Conservation (phyloP, 768 basidiomycete species). For the Phylloporus arenicola region DNA sequence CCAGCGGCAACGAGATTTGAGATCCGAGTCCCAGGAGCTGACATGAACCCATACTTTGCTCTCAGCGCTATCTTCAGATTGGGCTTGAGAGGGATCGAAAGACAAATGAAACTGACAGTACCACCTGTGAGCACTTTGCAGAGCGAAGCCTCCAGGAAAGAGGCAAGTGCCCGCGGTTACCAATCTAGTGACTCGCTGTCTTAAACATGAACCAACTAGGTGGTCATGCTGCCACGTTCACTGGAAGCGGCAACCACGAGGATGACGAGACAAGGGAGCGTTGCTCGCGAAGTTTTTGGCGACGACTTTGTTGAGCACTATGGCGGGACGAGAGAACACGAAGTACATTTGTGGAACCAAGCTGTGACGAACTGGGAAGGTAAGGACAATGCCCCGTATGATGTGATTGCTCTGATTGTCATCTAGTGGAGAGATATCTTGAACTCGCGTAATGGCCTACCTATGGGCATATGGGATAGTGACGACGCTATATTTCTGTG, state of each 20-base stretch:
- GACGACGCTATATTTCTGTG: too few relatives aligned
- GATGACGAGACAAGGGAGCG: slow-evolving; percentile 73
- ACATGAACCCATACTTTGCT: slow-evolving; percentile 92
- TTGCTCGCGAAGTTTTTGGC: slow-evolving; percentile 86
- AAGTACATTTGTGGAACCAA: slow-evolving; percentile 78
- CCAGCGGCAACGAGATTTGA: slow-evolving; percentile 84
- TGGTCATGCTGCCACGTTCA: slow-evolving; percentile 72
- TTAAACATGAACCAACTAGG: slow-evolving; percentile 30
- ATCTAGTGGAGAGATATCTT: slow-evolving; percentile 73
- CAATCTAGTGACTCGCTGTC: neutral
- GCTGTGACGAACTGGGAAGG: slow-evolving; percentile 96
- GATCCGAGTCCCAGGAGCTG: slow-evolving; percentile 92
- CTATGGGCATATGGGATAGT: too few relatives aligned
- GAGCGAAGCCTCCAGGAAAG: slow-evolving; percentile 44
- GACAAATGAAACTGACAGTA: slow-evolving; percentile 58
- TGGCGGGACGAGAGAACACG: slow-evolving; percentile 91
- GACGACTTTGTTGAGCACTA: slow-evolving; percentile 91
- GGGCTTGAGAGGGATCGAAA: slow-evolving; percentile 84
- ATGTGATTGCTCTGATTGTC: slow-evolving; percentile 8
- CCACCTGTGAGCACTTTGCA: slow-evolving; percentile 54
- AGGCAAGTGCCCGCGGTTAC: slow-evolving; percentile 42
- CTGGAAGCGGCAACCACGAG: slow-evolving; percentile 72
- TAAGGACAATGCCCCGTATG: slow-evolving; percentile 30
- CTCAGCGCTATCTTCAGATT: slow-evolving; percentile 83
- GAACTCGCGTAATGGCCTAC: slow-evolving; percentile 54